Evolutionary conservation across 495 filamentous ascomycete genomes (phyloP).

Genomic region (Glonium stellatum): DNA sequence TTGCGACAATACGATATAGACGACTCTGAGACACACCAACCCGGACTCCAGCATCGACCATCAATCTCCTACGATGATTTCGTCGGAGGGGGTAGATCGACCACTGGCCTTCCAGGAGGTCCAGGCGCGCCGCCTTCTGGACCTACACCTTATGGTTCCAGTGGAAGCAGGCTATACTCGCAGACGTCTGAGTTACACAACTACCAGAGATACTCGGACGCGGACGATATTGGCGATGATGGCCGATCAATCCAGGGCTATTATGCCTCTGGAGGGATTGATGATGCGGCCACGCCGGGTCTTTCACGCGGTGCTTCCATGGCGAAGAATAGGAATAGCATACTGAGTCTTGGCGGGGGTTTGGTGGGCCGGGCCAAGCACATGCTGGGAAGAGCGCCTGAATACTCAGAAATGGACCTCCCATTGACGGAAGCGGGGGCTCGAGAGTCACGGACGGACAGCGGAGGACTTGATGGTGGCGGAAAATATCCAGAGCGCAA

Average conservation of each 20-base stretch:
- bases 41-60: constrained; percentile 48
- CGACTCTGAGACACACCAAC: constrained; percentile 52
- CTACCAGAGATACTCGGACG: constrained; percentile 83
- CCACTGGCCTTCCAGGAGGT: constrained; percentile 48
- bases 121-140: constrained; percentile 37
- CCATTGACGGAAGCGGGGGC: constrained; percentile 77
- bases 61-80: constrained; percentile 95
- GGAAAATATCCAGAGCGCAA: constrained; percentile 40
- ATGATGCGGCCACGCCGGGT: constrained; percentile 50
- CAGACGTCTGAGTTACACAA: constrained; percentile 79
- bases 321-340: constrained; percentile 73
- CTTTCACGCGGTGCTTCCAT: constrained; percentile 44
- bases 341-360: constrained; percentile 78
- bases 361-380: constrained; percentile 79
- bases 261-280: constrained; percentile 53
- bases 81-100: constrained; percentile 54
- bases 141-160: constrained; percentile 33
- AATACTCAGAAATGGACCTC: constrained; percentile 97
- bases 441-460: constrained; percentile 40
- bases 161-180: constrained; percentile 56
- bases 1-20: constrained; percentile 62
- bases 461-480: constrained; percentile 30
- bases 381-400: constrained; percentile 82
- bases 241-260: constrained; percentile 58
- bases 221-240: constrained; percentile 73